Percentiles rank a stretch among this genome's conserved stretches.
Evolutionary conservation across 192 early-diverging fungal species (phyloP).

Genomic region (Phycomyces nitens): DNA sequence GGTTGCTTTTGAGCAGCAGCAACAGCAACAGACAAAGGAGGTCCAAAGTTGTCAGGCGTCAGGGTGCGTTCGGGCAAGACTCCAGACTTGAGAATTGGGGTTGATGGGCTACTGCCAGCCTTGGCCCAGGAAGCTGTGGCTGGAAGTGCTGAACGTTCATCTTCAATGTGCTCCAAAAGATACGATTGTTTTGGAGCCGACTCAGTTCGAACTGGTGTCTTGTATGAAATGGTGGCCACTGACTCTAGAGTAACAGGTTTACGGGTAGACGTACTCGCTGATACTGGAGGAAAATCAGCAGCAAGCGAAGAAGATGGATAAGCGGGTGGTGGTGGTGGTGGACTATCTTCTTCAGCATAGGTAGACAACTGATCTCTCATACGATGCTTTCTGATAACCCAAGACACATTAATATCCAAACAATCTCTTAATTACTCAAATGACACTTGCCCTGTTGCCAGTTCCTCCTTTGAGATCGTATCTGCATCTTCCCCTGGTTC

Average conservation of each 20-base stretch:
- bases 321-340: constrained; percentile 15
- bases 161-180: constrained; percentile 1
- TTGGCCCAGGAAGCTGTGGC: constrained; percentile 61
- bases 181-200: background rate
- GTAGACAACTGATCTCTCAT: constrained; percentile 38
- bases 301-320: constrained; percentile 20
- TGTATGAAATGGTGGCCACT: constrained; percentile 16
- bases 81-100: constrained; percentile 25
- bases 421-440: too few species aligned
- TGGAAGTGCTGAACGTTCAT: constrained; percentile 49
- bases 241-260: constrained; percentile 18
- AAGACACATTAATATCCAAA: too few species aligned
- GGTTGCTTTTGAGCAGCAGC: constrained; percentile 32
- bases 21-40: constrained; percentile 31
- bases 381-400: constrained; percentile 45
- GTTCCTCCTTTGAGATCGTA: constrained; percentile 87
- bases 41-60: constrained; percentile 39
- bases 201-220: constrained; percentile 7
- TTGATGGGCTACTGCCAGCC: constrained; percentile 29
- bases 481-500: constrained; percentile 92
- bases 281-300: constrained; percentile 21
- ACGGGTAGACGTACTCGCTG: constrained; percentile 1
- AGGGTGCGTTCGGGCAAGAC: constrained; percentile 30
- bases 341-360: constrained; percentile 24
- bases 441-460: constrained; percentile 65